A percentile compares a stretch with the other conserved stretches of the same genome.
These are phyloP conservation scores for Ambrosia hybrid DNA, from an alignment of 140 eudicot genomes.

Conservation along the genomic window DNA sequence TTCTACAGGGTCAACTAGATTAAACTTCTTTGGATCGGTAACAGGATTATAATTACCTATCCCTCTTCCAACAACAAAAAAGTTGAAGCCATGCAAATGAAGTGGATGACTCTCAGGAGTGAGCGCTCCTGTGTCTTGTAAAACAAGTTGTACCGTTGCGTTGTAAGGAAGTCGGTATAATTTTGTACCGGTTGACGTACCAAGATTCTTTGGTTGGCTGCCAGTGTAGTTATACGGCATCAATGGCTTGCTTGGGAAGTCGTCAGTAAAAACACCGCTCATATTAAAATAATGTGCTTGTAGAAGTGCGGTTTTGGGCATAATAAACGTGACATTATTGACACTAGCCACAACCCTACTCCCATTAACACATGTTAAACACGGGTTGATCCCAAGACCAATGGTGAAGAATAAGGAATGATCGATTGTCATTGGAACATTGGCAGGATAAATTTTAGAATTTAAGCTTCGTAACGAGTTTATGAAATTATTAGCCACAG, in stretches of 20 bases:
- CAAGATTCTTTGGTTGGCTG: constrained; percentile 39
- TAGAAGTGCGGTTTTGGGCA: constrained; percentile 59
- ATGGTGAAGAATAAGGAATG: constrained; percentile 58
- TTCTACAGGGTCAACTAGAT: constrained; percentile 30
- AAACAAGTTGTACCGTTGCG: constrained; percentile 31
- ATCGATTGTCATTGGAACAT: constrained; percentile 47
- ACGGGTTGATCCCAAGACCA: constrained; percentile 60
- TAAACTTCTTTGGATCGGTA: constrained; percentile 27
- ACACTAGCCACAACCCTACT: constrained; percentile 51
- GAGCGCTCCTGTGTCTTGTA: not conserved
- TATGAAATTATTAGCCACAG: constrained; percentile 39
- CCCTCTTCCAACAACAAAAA: constrained; percentile 31
- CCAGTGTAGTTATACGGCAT: constrained; percentile 60
- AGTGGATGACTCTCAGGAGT: constrained; percentile 33
- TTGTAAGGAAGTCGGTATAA: constrained; percentile 53
- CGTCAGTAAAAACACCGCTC: constrained; percentile 56
- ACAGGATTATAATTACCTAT: constrained; percentile 29
- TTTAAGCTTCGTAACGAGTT: constrained; percentile 49
- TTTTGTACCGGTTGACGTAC: constrained; percentile 58
- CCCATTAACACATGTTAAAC: constrained; percentile 52
- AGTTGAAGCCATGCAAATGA: constrained; percentile 38
- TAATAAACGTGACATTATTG: constrained; percentile 58
- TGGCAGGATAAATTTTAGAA: constrained; percentile 44
- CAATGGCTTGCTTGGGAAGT: constrained; percentile 59
- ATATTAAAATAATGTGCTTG: constrained; percentile 64